Evolutionary conservation across 2,329 filamentous ascomycete genomes (phyloP).

Genomic region (Periconia macrospinosa): DNA sequence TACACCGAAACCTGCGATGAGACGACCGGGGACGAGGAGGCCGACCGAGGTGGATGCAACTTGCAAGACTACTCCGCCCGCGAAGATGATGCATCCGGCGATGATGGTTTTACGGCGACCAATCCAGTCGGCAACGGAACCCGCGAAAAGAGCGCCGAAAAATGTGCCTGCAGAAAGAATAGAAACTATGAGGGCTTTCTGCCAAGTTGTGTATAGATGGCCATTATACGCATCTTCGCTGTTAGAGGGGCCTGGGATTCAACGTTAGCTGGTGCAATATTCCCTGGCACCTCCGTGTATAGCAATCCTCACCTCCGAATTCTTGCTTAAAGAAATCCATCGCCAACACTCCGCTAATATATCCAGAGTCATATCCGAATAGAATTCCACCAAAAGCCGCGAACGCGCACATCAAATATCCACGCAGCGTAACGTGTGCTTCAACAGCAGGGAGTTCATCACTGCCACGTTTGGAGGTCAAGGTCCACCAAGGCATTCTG

Average conservation of each 20-base stretch:
- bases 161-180: conserved; percentile 85
- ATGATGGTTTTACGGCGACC: conserved; percentile 68
- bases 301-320: conserved; percentile 42
- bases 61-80: conserved; percentile 42
- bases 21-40: conserved; percentile 42
- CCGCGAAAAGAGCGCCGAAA: conserved; percentile 72
- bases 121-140: conserved; percentile 66
- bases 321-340: conserved; percentile 42
- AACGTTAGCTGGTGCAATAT: conserved; percentile 54
- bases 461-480: conserved; percentile 39
- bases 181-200: conserved; percentile 75
- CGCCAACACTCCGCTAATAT: conserved; percentile 68
- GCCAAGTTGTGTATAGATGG: conserved; percentile 41
- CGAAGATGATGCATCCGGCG: conserved; percentile 38
- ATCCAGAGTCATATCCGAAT: conserved; percentile 78
- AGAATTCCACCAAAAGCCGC: conserved; percentile 64
- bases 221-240: conserved; percentile 43
- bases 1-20: conserved; percentile 44
- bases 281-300: not conserved
- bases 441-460: conserved; percentile 58
- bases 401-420: conserved; percentile 50
- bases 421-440: conserved; percentile 52
- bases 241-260: conserved; percentile 42
- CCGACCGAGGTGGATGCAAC: conserved; percentile 35
- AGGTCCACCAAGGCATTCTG: conserved; percentile 31